phyloP scores from a whole-genome alignment of 257 asterid genomes.

The Prunella vulgaris region DNA sequence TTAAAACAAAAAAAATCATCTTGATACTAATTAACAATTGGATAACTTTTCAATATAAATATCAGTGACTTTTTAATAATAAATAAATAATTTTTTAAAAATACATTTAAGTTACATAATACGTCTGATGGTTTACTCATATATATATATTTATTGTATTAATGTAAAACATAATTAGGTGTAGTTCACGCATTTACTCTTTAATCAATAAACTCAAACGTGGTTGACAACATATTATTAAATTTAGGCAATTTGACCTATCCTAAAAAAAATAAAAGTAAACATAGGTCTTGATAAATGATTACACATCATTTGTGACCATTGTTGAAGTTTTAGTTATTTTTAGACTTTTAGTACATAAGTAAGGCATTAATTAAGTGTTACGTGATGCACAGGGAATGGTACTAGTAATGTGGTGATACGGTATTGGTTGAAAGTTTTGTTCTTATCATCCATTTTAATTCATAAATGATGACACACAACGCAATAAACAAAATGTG shows the following conservation, averaged over 20 bases:
- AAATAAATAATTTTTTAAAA: no score
- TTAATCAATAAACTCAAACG: no score
- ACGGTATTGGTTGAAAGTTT: slow-evolving; percentile 22
- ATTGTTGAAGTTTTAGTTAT: background rate
- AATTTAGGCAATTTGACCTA: background rate
- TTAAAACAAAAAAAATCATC: no score
- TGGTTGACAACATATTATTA: background rate
- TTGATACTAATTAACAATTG: no score
- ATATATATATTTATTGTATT: no score
- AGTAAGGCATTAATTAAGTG: background rate
- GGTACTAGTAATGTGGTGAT: slow-evolving; percentile 18
- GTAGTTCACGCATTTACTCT: no score
- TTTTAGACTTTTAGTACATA: background rate
- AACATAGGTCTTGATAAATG: background rate
- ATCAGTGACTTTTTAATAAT: no score
- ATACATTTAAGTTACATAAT: no score
- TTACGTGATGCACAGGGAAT: slow-evolving; percentile 25
- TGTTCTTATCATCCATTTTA: slow-evolving; percentile 18
- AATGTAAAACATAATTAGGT: no score
- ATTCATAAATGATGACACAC: slow-evolving; percentile 12
- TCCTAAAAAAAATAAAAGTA: background rate
- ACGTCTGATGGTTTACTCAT: no score
- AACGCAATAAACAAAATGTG: background rate
- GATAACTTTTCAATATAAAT: no score
- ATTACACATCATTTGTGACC: background rate